These are phyloP conservation scores for Brasenia schreberi DNA, from an alignment of 164 flowering plant genomes.

Conservation along the genomic window DNA sequence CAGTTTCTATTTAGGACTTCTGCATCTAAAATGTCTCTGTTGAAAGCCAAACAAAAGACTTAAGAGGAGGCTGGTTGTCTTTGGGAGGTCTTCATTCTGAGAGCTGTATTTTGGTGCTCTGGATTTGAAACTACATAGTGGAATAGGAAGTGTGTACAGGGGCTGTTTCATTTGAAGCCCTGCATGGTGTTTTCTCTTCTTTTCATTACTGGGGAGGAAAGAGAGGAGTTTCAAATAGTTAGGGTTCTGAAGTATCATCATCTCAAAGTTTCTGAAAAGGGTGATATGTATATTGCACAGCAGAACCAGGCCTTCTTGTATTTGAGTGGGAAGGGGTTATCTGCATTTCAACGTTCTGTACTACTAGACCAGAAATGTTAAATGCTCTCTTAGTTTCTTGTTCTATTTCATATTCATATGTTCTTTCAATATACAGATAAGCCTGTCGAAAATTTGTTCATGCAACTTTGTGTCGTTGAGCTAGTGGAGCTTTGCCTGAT, in stretches of 20 bases:
- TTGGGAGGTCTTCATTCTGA: conserved; percentile 18
- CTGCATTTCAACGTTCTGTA: background rate
- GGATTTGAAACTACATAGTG: conserved; percentile 14
- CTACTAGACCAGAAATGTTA: background rate
- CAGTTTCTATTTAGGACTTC: background rate
- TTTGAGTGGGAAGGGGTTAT: background rate
- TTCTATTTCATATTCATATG: too few relatives aligned
- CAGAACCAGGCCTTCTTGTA: background rate
- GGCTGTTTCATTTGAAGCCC: conserved; percentile 4
- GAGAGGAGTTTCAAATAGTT: background rate
- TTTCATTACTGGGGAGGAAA: background rate
- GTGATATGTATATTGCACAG: background rate
- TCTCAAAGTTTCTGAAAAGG: background rate
- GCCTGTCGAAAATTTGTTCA: too few relatives aligned
- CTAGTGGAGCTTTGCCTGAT: too few relatives aligned
- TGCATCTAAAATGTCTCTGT: conserved; percentile 4
- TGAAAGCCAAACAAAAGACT: conserved; percentile 6
- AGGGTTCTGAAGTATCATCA: background rate
- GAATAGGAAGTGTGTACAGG: conserved; percentile 18
- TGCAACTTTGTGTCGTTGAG: too few relatives aligned
- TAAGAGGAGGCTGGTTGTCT: conserved; percentile 12
- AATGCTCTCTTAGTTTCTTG: too few relatives aligned
- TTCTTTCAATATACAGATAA: too few relatives aligned
- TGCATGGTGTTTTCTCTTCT: conserved; percentile 3
- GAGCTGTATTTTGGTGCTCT: conserved; percentile 38